These are phyloP conservation scores for Podosphaera aphanis DNA, from an alignment of 2,329 filamentous ascomycete species.

Conservation along the genomic window DNA sequence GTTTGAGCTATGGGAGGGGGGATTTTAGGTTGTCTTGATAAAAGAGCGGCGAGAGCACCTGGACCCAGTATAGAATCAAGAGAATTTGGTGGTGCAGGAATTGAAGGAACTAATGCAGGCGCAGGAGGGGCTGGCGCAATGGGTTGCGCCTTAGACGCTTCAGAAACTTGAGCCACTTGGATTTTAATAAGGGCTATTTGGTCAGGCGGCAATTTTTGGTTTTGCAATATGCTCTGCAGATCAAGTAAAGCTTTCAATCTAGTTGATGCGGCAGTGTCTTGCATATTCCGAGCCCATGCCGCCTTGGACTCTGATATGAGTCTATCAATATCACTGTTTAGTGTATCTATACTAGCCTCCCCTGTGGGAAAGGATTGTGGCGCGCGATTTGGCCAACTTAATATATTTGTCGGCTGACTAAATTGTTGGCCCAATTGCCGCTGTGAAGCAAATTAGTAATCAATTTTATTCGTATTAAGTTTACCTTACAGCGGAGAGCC, in stretches of 20 bases:
- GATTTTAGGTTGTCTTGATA: slow-evolving; percentile 29
- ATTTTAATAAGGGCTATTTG: slow-evolving; percentile 67
- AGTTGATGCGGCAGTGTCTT: slow-evolving; percentile 52
- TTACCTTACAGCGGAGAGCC: slow-evolving; percentile 12
- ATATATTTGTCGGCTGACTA: slow-evolving; percentile 19
- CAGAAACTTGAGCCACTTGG: slow-evolving; percentile 51
- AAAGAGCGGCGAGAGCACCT: slow-evolving; percentile 26
- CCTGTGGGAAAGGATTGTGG: slow-evolving; percentile 12
- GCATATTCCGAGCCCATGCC: slow-evolving; percentile 52
- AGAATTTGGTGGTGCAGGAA: slow-evolving; percentile 17
- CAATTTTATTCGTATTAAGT: not conserved
- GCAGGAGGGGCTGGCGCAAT: slow-evolving; percentile 16
- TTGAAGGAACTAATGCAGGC: slow-evolving; percentile 7
- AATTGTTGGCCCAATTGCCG: slow-evolving; percentile 13
- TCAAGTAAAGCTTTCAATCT: slow-evolving; percentile 69
- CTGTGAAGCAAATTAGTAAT: slow-evolving; percentile 2
- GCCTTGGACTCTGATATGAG: slow-evolving; percentile 50
- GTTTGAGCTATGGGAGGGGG: slow-evolving; percentile 26
- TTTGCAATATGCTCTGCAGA: slow-evolving; percentile 58
- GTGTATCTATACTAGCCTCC: slow-evolving; percentile 42
- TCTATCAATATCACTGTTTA: slow-evolving; percentile 64
- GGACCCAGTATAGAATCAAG: slow-evolving; percentile 30
- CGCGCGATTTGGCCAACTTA: slow-evolving; percentile 15
- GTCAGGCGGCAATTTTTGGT: slow-evolving; percentile 53
- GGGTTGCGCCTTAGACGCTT: slow-evolving; percentile 15